Evolutionary conservation across 441 rosid genomes (phyloP).

Genomic region (Pelargonium myrrhifolium): DNA sequence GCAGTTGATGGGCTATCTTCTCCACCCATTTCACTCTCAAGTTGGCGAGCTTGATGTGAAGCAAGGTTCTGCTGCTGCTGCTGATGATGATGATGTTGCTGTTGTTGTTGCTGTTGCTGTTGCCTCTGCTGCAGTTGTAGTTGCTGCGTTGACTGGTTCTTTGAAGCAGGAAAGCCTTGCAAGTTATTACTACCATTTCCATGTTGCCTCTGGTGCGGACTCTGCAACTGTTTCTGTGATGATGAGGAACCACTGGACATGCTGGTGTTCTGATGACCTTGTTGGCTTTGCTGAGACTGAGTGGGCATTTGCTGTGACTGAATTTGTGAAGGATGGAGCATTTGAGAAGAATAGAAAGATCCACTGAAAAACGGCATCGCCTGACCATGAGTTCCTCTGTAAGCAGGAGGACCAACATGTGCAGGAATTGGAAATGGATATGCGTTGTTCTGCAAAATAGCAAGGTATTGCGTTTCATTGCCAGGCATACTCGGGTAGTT

Average conservation of each 20-base stretch:
- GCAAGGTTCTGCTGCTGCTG: slow-evolving; percentile 50
- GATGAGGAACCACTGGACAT: slow-evolving; percentile 66
- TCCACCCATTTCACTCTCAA: slow-evolving; percentile 50
- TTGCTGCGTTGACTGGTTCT: slow-evolving; percentile 51
- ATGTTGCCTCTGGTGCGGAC: slow-evolving; percentile 59
- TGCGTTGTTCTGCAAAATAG: slow-evolving; percentile 71
- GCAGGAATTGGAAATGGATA: slow-evolving; percentile 81
- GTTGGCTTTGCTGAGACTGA: slow-evolving; percentile 51
- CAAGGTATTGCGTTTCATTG: slow-evolving; percentile 82
- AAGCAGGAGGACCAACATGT: slow-evolving; percentile 72
- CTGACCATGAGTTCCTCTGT: slow-evolving; percentile 68
- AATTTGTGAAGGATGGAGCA: slow-evolving; percentile 77
- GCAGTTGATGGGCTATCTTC: slow-evolving; percentile 84
- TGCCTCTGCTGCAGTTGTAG: slow-evolving; percentile 40
- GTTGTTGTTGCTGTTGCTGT: slow-evolving; percentile 41
- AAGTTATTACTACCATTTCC: slow-evolving; percentile 38
- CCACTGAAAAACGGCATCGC: slow-evolving; percentile 75
- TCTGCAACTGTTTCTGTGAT: slow-evolving; percentile 75
- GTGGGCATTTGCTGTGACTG: slow-evolving; percentile 41
- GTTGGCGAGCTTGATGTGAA: slow-evolving; percentile 50
- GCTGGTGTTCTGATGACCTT: slow-evolving; percentile 58
- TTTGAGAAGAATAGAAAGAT: slow-evolving; percentile 80
- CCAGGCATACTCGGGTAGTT: slow-evolving; percentile 73
- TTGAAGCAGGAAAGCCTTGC: slow-evolving; percentile 58
- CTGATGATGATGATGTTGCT: slow-evolving; percentile 35